A percentile compares a stretch with the other conserved stretches of the same genome.
phyloP scores from a whole-genome alignment of 108 stramenopile genomes.

The Parietichytrium sp. region DNA sequence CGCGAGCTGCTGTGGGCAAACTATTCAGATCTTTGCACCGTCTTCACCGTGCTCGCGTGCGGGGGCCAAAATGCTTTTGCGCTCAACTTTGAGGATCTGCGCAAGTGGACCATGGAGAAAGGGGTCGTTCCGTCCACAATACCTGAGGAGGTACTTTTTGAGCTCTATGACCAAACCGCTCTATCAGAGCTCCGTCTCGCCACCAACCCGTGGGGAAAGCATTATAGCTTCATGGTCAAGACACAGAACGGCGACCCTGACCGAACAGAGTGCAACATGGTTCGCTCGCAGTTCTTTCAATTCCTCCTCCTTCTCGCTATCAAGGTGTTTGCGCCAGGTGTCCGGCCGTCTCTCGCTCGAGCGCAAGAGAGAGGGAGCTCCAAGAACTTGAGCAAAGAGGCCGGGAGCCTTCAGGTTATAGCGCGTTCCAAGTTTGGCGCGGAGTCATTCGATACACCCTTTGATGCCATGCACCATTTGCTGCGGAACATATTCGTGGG shows the following conservation, averaged over 20 bases:
- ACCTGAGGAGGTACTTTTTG: background rate
- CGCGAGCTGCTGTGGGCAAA: conserved; percentile 25
- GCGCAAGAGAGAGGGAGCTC: background rate
- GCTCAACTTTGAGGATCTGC: background rate
- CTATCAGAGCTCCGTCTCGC: background rate
- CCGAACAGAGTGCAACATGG: background rate
- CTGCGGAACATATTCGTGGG: background rate
- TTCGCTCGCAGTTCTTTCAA: background rate
- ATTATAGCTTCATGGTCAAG: conserved; percentile 20
- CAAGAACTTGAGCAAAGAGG: background rate
- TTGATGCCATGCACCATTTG: background rate
- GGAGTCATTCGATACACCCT: background rate
- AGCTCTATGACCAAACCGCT: conserved; percentile 20
- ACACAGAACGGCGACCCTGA: background rate
- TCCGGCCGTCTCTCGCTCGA: background rate
- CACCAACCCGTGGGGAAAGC: background rate
- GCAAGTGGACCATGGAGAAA: background rate
- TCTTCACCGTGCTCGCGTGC: background rate
- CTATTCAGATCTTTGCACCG: background rate
- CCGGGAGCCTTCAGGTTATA: too few relatives aligned
- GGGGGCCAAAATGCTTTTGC: background rate
- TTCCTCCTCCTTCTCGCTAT: background rate
- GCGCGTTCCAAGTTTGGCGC: background rate
- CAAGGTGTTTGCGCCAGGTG: background rate
- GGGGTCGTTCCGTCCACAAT: background rate